These are phyloP conservation scores for Cairneyella variabilis DNA, from an alignment of 495 filamentous ascomycete species.

Conservation along the genomic window DNA sequence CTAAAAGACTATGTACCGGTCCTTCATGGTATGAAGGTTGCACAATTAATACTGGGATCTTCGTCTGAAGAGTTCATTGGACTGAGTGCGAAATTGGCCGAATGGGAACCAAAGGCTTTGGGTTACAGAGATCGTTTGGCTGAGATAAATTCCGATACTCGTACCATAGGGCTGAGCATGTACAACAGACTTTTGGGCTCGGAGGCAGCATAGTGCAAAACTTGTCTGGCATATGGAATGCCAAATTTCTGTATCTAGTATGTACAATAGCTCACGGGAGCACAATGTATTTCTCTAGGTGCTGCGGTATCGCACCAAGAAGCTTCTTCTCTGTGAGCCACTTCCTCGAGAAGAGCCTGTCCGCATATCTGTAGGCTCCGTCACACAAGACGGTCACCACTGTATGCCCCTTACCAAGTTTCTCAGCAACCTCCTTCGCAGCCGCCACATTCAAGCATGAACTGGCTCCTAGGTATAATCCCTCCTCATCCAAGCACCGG, in stretches of 20 bases:
- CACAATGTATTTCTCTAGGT: conserved; percentile 89
- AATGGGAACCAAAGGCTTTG: background rate
- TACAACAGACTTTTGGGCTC: conserved; percentile 12
- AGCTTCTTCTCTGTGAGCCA: conserved; percentile 88
- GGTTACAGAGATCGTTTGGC: background rate
- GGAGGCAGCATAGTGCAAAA: background rate
- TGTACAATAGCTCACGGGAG: conserved; percentile 22
- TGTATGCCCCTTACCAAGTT: conserved; percentile 82
- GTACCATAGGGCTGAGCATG: background rate
- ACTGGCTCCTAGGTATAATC: conserved; percentile 92
- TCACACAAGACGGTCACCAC: conserved; percentile 94
- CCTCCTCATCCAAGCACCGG: conserved; percentile 93
- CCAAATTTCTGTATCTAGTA: conserved; percentile 11
- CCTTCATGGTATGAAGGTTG: conserved; percentile 37
- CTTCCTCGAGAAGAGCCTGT: conserved; percentile 81
- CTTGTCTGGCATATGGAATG: background rate
- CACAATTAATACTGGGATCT: conserved; percentile 33
- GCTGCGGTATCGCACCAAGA: conserved; percentile 75
- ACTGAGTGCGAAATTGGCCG: conserved; percentile 11
- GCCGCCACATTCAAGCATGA: conserved; percentile 92
- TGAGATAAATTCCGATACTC: background rate
- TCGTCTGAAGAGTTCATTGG: conserved; percentile 26
- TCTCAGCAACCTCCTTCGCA: conserved; percentile 89
- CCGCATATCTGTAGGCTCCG: conserved; percentile 94
- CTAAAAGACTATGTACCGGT: conserved; percentile 29